These are phyloP conservation scores for Corylus avellana DNA, from an alignment of 306 rosid species.

Conservation along the genomic window DNA sequence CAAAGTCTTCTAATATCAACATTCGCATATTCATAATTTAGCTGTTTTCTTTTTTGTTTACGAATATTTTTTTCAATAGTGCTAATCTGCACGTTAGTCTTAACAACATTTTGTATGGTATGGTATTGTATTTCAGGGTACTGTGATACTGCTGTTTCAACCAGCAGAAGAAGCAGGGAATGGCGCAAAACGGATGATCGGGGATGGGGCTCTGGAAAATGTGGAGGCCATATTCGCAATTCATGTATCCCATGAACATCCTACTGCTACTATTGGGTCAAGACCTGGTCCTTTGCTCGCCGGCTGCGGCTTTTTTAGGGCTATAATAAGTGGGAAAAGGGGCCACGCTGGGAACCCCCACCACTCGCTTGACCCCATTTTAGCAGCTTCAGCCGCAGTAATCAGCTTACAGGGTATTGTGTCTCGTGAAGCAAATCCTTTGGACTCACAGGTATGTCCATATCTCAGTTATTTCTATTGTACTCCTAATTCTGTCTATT, in stretches of 20 bases:
- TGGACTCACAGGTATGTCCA: conserved; percentile 75
- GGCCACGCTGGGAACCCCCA: conserved; percentile 48
- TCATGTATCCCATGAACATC: conserved; percentile 87
- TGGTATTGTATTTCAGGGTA: conserved; percentile 55
- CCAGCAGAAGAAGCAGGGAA: conserved; percentile 99
- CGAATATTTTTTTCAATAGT: neutral
- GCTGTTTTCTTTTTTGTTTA: too few species aligned
- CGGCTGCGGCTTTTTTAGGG: conserved; percentile 92
- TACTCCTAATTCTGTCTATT: too few species aligned
- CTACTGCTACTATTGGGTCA: conserved; percentile 78
- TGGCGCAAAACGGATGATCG: conserved; percentile 91
- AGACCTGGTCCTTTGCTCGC: conserved; percentile 88
- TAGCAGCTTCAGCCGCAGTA: conserved; percentile 85
- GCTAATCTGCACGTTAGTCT: neutral
- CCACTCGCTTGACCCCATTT: conserved; percentile 68
- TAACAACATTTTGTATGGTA: neutral
- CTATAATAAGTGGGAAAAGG: conserved; percentile 63
- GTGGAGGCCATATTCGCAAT: conserved; percentile 93
- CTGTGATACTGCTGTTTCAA: conserved; percentile 82
- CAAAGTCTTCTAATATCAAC: neutral
- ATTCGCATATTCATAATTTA: too few species aligned
- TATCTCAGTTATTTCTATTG: neutral
- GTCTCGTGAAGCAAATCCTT: conserved; percentile 89
- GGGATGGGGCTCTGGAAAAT: conserved; percentile 76
- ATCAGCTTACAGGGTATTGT: conserved; percentile 93